phyloP scores from a whole-genome alignment of 2,329 filamentous ascomycete species.

The Seiridium unicorne region DNA sequence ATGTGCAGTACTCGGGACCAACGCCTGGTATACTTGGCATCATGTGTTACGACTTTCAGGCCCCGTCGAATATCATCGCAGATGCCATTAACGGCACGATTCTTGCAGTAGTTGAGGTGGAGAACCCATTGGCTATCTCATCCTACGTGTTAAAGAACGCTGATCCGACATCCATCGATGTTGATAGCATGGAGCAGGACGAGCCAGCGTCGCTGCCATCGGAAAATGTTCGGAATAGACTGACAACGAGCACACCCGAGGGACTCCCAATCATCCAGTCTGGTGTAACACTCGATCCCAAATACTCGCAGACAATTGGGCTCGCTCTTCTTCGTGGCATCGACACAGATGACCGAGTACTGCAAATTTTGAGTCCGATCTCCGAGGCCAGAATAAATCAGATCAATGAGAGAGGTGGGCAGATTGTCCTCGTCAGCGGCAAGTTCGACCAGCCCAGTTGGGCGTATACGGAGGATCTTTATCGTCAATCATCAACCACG shows the following conservation, averaged over 20 bases:
- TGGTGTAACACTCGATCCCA: constrained; percentile 58
- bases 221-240: constrained; percentile 13
- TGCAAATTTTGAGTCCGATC: constrained; percentile 68
- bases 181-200: constrained; percentile 20
- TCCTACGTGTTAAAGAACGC: constrained; percentile 10
- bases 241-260: constrained; percentile 44
- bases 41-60: constrained; percentile 65
- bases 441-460: constrained; percentile 68
- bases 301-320: constrained; percentile 57
- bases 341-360: constrained; percentile 47
- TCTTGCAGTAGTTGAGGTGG: constrained; percentile 63
- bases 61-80: constrained; percentile 54
- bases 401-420: constrained; percentile 38
- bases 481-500: constrained; percentile 25
- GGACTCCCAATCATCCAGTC: constrained; percentile 63
- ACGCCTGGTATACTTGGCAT: constrained; percentile 60
- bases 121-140: constrained; percentile 50
- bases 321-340: constrained; percentile 70
- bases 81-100: constrained; percentile 71
- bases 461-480: constrained; percentile 66
- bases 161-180: constrained; percentile 9
- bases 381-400: constrained; percentile 35
- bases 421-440: constrained; percentile 64
- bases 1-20: constrained; percentile 56
- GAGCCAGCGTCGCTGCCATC: constrained; percentile 11